These are phyloP conservation scores for Dimocarpus longan DNA, from an alignment of 345 rosid species.

Conservation along the genomic window DNA sequence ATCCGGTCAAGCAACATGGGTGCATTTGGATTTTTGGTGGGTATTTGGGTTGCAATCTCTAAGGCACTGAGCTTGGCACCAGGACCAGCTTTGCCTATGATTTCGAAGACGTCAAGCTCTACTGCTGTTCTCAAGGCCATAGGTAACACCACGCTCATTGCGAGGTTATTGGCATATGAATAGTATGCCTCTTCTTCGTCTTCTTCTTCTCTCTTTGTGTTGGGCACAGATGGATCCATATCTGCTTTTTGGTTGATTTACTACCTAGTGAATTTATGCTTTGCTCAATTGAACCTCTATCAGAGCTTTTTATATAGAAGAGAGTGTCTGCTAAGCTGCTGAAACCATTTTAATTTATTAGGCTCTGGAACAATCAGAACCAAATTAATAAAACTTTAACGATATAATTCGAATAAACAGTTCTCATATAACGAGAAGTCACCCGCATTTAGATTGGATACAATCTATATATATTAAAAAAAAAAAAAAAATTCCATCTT, in stretches of 20 bases:
- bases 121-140: slow-evolving; percentile 34
- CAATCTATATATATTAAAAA: no score
- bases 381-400: no score
- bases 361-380: no score
- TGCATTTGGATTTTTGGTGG: slow-evolving; percentile 23
- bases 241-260: neutral
- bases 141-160: slow-evolving; percentile 25
- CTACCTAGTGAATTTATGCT: no score
- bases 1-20: slow-evolving; percentile 27
- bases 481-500: no score
- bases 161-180: slow-evolving; percentile 23
- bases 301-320: no score
- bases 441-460: no score
- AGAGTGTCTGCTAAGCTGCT: no score
- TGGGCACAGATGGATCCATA: neutral
- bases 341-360: no score
- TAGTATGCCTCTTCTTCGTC: slow-evolving; percentile 18
- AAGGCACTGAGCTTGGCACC: slow-evolving; percentile 24
- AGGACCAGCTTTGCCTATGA: slow-evolving; percentile 27
- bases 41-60: slow-evolving; percentile 23
- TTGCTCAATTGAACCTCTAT: neutral
- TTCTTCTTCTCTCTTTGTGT: neutral
- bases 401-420: no score
- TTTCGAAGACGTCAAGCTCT: slow-evolving; percentile 34
- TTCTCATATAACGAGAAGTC: no score